Percentiles rank a stretch among this genome's conserved stretches.
Evolutionary conservation across 495 filamentous ascomycete species (phyloP).

Genomic region (Podospora appendiculata): DNA sequence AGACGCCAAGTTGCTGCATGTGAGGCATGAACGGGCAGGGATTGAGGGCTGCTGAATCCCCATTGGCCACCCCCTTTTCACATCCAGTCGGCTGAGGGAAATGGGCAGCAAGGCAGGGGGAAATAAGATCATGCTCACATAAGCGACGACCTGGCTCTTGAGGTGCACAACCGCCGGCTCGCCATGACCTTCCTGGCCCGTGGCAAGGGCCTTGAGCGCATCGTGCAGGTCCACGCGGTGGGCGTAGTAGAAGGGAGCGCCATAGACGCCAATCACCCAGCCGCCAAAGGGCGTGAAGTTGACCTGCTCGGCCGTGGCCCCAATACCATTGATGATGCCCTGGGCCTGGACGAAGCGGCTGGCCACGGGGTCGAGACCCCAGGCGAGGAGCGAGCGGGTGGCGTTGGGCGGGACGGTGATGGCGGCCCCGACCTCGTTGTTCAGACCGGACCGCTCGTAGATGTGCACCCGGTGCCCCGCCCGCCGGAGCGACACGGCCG

Average conservation of each 20-base stretch:
- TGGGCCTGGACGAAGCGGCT: slow-evolving; percentile 21
- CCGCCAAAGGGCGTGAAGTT: slow-evolving; percentile 11
- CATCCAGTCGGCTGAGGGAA: no score
- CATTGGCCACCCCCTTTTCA: no score
- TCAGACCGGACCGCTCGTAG: slow-evolving; percentile 41
- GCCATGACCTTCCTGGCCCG: slow-evolving; percentile 24
- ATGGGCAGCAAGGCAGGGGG: slow-evolving; percentile 1
- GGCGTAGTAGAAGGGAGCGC: slow-evolving; percentile 14
- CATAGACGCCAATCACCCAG: slow-evolving; percentile 6
- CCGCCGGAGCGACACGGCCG: slow-evolving; percentile 41
- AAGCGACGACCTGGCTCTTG: slow-evolving; percentile 15
- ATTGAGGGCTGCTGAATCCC: no score
- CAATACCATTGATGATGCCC: slow-evolving; percentile 24
- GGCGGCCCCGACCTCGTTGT: slow-evolving; percentile 49
- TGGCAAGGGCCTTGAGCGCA: slow-evolving; percentile 31
- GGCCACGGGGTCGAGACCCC: slow-evolving; percentile 35
- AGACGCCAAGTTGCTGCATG: no score
- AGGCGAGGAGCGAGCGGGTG: slow-evolving; percentile 33
- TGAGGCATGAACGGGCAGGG: no score
- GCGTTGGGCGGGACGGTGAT: slow-evolving; percentile 44
- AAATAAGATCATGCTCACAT: slow-evolving; percentile 17
- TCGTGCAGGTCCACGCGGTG: slow-evolving; percentile 35
- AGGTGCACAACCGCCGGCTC: slow-evolving; percentile 28
- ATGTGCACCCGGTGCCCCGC: slow-evolving; percentile 45
- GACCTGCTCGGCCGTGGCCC: slow-evolving; percentile 25